These are phyloP conservation scores for Nemania sp. DNA, from an alignment of 2,329 filamentous ascomycete genomes.

Conservation along the genomic window DNA sequence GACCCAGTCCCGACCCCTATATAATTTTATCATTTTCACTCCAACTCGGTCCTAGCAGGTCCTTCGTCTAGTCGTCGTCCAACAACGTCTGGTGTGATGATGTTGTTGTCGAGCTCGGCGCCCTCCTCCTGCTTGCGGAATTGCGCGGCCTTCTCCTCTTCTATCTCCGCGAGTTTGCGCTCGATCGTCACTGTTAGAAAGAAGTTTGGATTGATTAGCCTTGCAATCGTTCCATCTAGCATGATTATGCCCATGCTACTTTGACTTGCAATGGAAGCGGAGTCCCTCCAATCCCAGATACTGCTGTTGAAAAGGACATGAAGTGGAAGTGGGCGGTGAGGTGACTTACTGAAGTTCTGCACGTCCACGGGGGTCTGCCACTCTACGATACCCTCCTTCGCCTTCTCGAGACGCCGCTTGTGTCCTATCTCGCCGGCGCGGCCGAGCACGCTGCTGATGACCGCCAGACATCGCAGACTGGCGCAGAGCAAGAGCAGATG, in stretches of 20 bases:
- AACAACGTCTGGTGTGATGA: background rate
- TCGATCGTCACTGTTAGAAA: constrained; percentile 9
- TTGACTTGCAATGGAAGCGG: background rate
- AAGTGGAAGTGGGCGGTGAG: no score
- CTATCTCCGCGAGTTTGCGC: constrained; percentile 17
- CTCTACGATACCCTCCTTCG: constrained; percentile 64
- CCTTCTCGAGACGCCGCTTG: constrained; percentile 65
- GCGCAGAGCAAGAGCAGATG: background rate
- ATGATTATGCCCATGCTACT: no score
- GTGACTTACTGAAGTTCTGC: constrained; percentile 43
- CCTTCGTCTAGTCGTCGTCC: background rate
- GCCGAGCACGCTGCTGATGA: constrained; percentile 85
- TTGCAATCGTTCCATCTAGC: no score
- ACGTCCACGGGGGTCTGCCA: constrained; percentile 60
- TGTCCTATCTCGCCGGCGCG: constrained; percentile 82
- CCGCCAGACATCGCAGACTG: constrained; percentile 78
- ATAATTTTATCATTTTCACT: no score
- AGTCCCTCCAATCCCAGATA: background rate
- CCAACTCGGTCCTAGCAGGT: background rate
- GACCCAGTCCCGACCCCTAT: background rate
- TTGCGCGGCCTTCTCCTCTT: constrained; percentile 26
- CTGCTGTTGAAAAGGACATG: background rate
- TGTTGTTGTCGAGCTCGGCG: no score
- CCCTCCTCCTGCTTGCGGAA: background rate
- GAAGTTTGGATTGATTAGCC: constrained; percentile 4